These are phyloP conservation scores for Trametes cubensis DNA, from an alignment of 768 basidiomycete genomes.

Conservation along the genomic window DNA sequence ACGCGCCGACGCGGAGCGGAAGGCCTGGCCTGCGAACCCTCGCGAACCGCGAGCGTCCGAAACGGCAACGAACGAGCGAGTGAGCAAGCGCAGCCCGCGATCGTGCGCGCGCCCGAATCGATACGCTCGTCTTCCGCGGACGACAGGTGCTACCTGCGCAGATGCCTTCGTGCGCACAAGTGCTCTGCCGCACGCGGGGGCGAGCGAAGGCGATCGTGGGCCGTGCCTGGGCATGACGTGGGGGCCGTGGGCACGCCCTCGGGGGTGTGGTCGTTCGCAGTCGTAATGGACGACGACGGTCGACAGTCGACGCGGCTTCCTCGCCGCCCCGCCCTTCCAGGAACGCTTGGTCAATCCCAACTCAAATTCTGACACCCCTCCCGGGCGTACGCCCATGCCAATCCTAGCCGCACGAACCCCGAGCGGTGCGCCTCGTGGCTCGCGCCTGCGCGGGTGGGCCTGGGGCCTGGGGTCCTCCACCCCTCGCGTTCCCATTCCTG, in stretches of 20 bases:
- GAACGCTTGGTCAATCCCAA: constrained; percentile 23
- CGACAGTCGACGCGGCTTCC: neutral
- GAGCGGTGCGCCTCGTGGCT: neutral
- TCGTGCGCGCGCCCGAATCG: constrained; percentile 1
- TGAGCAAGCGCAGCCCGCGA: constrained; percentile 5
- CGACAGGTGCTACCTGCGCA: neutral
- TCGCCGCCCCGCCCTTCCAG: constrained; percentile 15
- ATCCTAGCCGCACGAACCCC: constrained; percentile 7
- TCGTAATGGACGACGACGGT: no score
- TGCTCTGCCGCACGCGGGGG: neutral
- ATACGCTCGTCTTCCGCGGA: neutral
- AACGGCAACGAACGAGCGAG: neutral
- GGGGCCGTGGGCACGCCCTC: neutral
- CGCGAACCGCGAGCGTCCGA: no score
- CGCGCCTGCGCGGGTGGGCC: neutral
- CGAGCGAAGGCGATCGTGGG: neutral
- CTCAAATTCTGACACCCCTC: constrained; percentile 9
- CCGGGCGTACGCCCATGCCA: neutral
- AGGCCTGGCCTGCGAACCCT: neutral
- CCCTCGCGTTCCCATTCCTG: neutral
- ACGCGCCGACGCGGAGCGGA: neutral
- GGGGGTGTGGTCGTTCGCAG: neutral
- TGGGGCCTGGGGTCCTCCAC: no score
- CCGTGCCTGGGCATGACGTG: constrained; percentile 8
- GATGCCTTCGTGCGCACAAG: neutral